These are phyloP conservation scores for Phytopythium cucurbitacearum DNA, from an alignment of 352 stramenopile species.

Conservation along the genomic window DNA sequence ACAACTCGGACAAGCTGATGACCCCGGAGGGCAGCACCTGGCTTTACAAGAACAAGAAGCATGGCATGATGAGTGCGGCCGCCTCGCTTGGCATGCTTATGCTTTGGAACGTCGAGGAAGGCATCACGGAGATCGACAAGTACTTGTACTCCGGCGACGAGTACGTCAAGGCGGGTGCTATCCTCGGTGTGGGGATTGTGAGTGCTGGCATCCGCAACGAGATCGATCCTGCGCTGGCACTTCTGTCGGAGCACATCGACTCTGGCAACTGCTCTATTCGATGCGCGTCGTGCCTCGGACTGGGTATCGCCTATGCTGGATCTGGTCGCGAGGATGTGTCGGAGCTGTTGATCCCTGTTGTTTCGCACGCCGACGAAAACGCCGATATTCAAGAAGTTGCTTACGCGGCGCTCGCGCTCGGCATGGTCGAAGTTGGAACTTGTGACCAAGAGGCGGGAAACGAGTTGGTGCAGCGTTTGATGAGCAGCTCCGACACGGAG, in stretches of 20 bases:
- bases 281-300: slow-evolving; percentile 91
- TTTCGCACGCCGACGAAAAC: slow-evolving; percentile 88
- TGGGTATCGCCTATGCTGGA: slow-evolving; percentile 98
- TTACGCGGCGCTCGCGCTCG: slow-evolving; percentile 94
- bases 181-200: slow-evolving; percentile 96
- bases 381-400: slow-evolving; percentile 91
- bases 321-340: slow-evolving; percentile 96
- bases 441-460: slow-evolving; percentile 97
- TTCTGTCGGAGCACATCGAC: slow-evolving; percentile 98
- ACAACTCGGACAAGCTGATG: slow-evolving; percentile 96
- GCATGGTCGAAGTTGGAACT: slow-evolving; percentile 98
- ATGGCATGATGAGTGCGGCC: slow-evolving; percentile 98
- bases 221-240: slow-evolving; percentile 94
- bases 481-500: slow-evolving; percentile 97
- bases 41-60: slow-evolving; percentile 99
- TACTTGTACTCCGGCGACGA: slow-evolving; percentile 98
- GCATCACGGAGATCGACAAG: slow-evolving; percentile 99
- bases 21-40: slow-evolving; percentile 94
- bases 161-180: slow-evolving; percentile 97
- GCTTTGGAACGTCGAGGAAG: slow-evolving; percentile 99
- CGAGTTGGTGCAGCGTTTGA: slow-evolving; percentile 96
- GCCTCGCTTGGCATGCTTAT: slow-evolving; percentile 97
- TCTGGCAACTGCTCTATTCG: slow-evolving; percentile 93
- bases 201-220: slow-evolving; percentile 94
- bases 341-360: slow-evolving; percentile 94